Base-by-base conservation (phyloP, 805 yeast genomes). In the Debaryomyces castellii region DNA sequence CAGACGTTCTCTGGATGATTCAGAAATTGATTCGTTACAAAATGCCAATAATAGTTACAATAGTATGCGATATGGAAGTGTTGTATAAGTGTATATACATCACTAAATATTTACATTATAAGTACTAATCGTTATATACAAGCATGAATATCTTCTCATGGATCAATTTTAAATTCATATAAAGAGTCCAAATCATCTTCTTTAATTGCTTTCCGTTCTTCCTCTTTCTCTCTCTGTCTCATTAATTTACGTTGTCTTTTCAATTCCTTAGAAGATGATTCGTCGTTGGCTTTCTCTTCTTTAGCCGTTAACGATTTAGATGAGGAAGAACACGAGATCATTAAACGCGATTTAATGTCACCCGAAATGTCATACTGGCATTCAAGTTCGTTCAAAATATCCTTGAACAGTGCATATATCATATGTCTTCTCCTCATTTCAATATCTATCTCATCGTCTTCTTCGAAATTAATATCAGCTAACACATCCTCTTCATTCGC, bases 171-270 rank as follows among this genome's bases (percentile, higher is more conserved):
- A 39, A 72, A 53, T 62, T 58, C 67, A 48, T 72, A 72, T 44
- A 72, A 55, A 14, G 70, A 52, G 50, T 73, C 77, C 44, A 71
- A 63, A 46, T 71, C 73, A 2, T 63, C 66, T 23, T 63, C 73
- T 5, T 50, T 50, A 7, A 47, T 44, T 39, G 51, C 49, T 3
- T 17, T 18, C 24, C 39, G 33, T 45, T 48, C 52, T 27, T 52
- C 46, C 41, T 55, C 51, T 28, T 53, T 50, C 27, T 53, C 48
- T 35, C 49, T 53, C 9, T 48, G 53, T 38, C 48, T 53, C 32
- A 49, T 53, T 34, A 44, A 39, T 44, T 52, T 55, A 42, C 46
- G 51, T 43, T 48, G 51, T 44, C 43, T 52, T 40, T 46, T 51
- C 30, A 38, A 24, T 16, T 54, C 62, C 34, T 51, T 59, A 2